Percentiles rank a stretch among this genome's conserved stretches.
These are phyloP conservation scores for Puccinellia tenuiflora DNA, from an alignment of 176 grass and related monocot species.

Conservation along the genomic window DNA sequence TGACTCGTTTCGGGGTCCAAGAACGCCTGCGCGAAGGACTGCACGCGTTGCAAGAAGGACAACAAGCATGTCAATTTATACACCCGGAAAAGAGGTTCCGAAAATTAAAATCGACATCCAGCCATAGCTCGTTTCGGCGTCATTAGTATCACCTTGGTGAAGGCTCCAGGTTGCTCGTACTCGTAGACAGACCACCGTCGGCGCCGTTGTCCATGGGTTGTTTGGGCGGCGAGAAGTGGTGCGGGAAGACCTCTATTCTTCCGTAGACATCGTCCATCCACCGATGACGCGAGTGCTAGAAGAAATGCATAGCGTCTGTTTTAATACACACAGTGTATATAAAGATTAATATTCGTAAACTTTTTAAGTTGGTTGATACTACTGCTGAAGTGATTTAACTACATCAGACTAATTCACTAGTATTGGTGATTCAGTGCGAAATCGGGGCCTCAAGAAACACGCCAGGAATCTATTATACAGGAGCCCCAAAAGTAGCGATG, in stretches of 20 bases:
- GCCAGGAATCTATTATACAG: no score
- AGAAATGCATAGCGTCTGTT: slow-evolving; percentile 36
- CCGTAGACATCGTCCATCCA: slow-evolving; percentile 90
- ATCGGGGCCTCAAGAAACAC: no score
- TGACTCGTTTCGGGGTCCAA: slow-evolving; percentile 64
- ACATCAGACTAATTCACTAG: no score
- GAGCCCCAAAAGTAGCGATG: no score
- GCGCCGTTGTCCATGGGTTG: slow-evolving; percentile 34
- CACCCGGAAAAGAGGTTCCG: not conserved
- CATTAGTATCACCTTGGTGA: slow-evolving; percentile 56
- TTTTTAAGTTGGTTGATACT: no score
- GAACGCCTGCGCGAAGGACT: slow-evolving; percentile 40
- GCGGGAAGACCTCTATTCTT: slow-evolving; percentile 73
- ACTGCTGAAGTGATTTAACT: no score
- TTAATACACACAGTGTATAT: not conserved
- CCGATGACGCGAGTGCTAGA: not conserved
- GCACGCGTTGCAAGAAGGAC: slow-evolving; percentile 14
- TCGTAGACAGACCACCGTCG: slow-evolving; percentile 37
- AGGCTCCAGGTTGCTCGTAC: slow-evolving; percentile 38
- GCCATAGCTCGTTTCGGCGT: not conserved
- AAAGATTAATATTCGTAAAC: not conserved
- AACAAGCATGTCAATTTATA: slow-evolving; percentile 5
- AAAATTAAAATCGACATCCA: slow-evolving; percentile 1
- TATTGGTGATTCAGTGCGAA: no score
- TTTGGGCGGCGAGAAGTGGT: slow-evolving; percentile 59